Base-by-base conservation (phyloP, 1,284 basidiomycete genomes). In the Heliocybe sulcata region DNA sequence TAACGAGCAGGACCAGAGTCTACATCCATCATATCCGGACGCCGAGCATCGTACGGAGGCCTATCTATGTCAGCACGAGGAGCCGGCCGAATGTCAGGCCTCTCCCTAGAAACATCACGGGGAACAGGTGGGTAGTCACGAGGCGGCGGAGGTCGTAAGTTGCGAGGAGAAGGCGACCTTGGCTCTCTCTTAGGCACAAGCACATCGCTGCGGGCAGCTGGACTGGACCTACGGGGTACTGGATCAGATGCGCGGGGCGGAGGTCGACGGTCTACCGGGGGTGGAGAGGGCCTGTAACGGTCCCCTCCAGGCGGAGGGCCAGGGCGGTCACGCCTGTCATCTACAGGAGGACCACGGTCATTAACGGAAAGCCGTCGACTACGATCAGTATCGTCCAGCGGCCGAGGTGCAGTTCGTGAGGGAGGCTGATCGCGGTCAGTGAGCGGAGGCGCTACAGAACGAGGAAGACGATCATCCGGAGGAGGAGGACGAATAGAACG, bases 51-150 rank as follows among this genome's bases (percentile, higher is more conserved):
- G 35, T 65, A 62, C 12, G 53, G 29, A 12, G 29, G 57, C 57
- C 68, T 66, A 35, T 71, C 70, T 50, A 53, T 25, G 33, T 73
- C 71, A 42, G 72, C 64, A 45, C 73, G 64, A 54, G 71, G 73
- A 1, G 59, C 51, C 9, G 50, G 53, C 56, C 14, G 51, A 57
- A 14, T 45, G 27, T 53, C 65, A 45, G 63, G 58, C 58, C 65
- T 72, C 61, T 67, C 73, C 54, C 65, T 62, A 25, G 74, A 71
- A 35, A 69, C 57, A 57, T 69, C 64, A 22, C 69, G 65, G 56
- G 57, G 61, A 6, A 42, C 3, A 50, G 63, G 56, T 51, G 61
- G 64, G 55, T 66, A 70, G 50, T 67, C 70, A 60, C 63, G 59
- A 47, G 59, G 42, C 42, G 52, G 55, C 33, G 58, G 42, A 35